Evolutionary conservation across 169 alveolate species (phyloP).

Genomic region (Babesia divergens): DNA sequence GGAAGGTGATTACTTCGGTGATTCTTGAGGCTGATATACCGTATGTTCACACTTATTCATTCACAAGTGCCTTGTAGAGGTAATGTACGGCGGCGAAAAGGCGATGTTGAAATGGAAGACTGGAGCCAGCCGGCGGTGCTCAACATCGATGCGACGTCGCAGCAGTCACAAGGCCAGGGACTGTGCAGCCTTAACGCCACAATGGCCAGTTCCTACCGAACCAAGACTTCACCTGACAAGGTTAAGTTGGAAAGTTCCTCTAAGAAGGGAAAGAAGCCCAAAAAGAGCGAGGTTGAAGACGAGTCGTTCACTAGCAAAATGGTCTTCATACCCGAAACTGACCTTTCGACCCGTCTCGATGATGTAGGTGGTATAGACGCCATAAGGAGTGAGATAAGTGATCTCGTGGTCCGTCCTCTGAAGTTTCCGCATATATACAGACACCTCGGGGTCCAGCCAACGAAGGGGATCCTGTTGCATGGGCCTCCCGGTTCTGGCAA

Average conservation of each 20-base stretch:
- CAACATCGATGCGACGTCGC: background rate
- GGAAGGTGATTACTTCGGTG: conserved; percentile 19
- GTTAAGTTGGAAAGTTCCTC: background rate
- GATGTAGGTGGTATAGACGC: conserved; percentile 76
- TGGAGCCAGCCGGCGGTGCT: background rate
- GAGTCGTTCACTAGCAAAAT: background rate
- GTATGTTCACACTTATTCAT: background rate
- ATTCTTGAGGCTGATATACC: background rate
- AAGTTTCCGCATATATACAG: conserved; percentile 82
- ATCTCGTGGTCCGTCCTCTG: conserved; percentile 70
- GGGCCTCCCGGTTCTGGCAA: conserved; percentile 98
- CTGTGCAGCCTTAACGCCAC: conserved; percentile 23
- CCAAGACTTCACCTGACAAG: background rate
- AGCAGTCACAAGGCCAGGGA: background rate
- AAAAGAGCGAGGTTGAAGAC: background rate
- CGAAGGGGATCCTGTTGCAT: conserved; percentile 90
- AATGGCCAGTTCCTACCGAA: conserved; percentile 6
- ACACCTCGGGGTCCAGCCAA: conserved; percentile 86
- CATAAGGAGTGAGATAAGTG: conserved; percentile 67
- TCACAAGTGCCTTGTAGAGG: background rate
- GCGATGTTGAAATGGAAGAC: conserved; percentile 18
- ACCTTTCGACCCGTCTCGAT: conserved; percentile 19
- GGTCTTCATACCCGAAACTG: conserved; percentile 49
- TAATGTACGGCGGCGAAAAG: background rate
- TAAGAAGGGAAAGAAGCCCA: background rate